These are phyloP conservation scores for Fusarium udum DNA, from an alignment of 2,329 filamentous ascomycete species.

Conservation along the genomic window DNA sequence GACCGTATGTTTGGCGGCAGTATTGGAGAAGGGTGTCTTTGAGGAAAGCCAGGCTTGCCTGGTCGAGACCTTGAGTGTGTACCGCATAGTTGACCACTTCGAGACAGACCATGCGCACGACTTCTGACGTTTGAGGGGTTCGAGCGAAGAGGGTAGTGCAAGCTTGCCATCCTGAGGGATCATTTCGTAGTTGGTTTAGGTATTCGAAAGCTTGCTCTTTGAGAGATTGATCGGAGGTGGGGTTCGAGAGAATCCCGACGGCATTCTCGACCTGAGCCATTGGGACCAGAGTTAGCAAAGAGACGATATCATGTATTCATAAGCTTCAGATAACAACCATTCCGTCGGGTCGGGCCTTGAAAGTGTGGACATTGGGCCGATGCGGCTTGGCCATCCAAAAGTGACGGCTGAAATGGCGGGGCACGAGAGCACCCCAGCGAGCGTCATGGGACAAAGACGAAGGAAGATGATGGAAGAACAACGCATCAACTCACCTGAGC, in stretches of 20 bases:
- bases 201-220: constrained; percentile 87
- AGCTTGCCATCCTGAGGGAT: constrained; percentile 89
- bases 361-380: constrained; percentile 35
- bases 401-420: constrained; percentile 43
- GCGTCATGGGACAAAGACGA: constrained; percentile 39
- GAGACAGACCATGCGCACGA: constrained; percentile 87
- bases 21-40: constrained; percentile 86
- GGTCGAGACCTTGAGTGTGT: constrained; percentile 79
- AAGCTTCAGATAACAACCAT: constrained; percentile 21
- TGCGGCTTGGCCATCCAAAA: constrained; percentile 32
- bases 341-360: constrained; percentile 20
- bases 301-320: not conserved
- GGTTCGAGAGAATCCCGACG: constrained; percentile 92
- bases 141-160: constrained; percentile 88
- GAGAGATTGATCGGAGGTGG: constrained; percentile 76
- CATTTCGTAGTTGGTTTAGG: constrained; percentile 78
- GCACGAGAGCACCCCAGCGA: constrained; percentile 38
- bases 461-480: constrained; percentile 13
- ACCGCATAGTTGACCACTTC: constrained; percentile 95
- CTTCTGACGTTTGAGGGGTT: constrained; percentile 77
- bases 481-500: constrained; percentile 54
- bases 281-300: constrained; percentile 26
- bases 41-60: constrained; percentile 75
- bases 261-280: constrained; percentile 83
- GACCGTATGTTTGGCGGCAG: constrained; percentile 77